Conservation (phyloP, 2,329 filamentous ascomycete genomes). For the Aureobasidium pullulans region DNA sequence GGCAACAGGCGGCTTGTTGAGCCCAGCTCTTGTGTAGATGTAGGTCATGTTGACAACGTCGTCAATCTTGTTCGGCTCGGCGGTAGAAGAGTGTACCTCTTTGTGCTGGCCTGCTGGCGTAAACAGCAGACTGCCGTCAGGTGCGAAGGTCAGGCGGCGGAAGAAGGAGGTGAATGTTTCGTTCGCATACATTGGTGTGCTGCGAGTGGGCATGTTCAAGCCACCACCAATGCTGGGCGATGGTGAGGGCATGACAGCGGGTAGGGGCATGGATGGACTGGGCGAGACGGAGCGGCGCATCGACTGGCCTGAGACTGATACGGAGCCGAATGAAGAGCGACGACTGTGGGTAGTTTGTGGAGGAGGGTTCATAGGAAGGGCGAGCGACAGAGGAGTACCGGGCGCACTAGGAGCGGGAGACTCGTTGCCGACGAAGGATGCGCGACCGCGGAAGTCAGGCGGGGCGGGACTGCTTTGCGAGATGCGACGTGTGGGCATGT, state of each 20-base stretch:
- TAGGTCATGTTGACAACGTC: slow-evolving; percentile 97
- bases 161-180: slow-evolving; percentile 98
- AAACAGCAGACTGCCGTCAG: slow-evolving; percentile 86
- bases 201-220: slow-evolving; percentile 50
- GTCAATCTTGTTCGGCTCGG: slow-evolving; percentile 65
- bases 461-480: slow-evolving; percentile 89
- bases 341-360: slow-evolving; percentile 86
- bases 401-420: slow-evolving; percentile 88
- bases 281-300: slow-evolving; percentile 77
- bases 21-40: slow-evolving; percentile 90
- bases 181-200: slow-evolving; percentile 88
- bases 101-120: slow-evolving; percentile 96
- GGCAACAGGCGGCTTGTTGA: slow-evolving; percentile 92
- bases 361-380: slow-evolving; percentile 93
- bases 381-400: slow-evolving; percentile 82
- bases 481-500: slow-evolving; percentile 83
- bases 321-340: slow-evolving; percentile 80
- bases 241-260: slow-evolving; percentile 89
- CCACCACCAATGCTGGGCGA: slow-evolving; percentile 71
- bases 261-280: slow-evolving; percentile 85
- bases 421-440: slow-evolving; percentile 58
- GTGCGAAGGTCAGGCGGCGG: slow-evolving; percentile 83
- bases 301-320: slow-evolving; percentile 50
- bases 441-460: slow-evolving; percentile 65
- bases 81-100: slow-evolving; percentile 60